These are phyloP conservation scores for Neospermospora avenae DNA, from an alignment of 2,329 filamentous ascomycete species.

Conservation along the genomic window DNA sequence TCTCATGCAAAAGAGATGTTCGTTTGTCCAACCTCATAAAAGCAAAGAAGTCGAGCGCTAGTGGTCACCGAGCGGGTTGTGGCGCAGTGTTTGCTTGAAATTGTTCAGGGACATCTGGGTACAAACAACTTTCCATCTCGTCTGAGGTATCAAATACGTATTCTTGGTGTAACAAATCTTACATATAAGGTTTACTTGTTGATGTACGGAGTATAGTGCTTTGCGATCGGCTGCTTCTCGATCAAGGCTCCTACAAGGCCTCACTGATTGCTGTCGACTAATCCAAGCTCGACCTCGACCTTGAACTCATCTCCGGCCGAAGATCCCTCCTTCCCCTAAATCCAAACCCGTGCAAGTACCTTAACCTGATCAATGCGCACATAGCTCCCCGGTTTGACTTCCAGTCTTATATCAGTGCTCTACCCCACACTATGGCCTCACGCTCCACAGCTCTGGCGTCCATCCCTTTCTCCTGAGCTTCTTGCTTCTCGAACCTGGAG, in stretches of 20 bases:
- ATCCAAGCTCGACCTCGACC: too few species aligned
- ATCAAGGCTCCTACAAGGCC: neutral
- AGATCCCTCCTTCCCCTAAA: neutral
- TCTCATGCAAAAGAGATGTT: neutral
- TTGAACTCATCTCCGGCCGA: too few species aligned
- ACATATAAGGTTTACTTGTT: neutral
- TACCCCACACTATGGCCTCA: slow-evolving; percentile 22
- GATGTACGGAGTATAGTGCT: neutral
- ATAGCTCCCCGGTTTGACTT: neutral
- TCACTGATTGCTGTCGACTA: neutral
- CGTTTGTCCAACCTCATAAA: neutral
- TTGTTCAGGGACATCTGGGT: neutral
- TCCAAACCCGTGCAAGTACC: neutral
- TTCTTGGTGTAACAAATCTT: neutral
- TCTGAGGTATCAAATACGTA: neutral
- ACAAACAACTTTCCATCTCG: neutral
- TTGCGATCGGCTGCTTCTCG: neutral
- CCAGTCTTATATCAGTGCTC: neutral
- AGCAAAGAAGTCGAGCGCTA: neutral
- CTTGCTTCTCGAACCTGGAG: slow-evolving; percentile 47
- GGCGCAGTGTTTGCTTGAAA: slow-evolving; percentile 15
- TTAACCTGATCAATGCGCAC: neutral
- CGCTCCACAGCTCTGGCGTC: slow-evolving; percentile 58
- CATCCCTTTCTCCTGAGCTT: slow-evolving; percentile 60
- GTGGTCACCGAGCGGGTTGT: slow-evolving; percentile 8